phyloP scores from a whole-genome alignment of 148 eudicot species.

The Pharnaceum exiguum region DNA sequence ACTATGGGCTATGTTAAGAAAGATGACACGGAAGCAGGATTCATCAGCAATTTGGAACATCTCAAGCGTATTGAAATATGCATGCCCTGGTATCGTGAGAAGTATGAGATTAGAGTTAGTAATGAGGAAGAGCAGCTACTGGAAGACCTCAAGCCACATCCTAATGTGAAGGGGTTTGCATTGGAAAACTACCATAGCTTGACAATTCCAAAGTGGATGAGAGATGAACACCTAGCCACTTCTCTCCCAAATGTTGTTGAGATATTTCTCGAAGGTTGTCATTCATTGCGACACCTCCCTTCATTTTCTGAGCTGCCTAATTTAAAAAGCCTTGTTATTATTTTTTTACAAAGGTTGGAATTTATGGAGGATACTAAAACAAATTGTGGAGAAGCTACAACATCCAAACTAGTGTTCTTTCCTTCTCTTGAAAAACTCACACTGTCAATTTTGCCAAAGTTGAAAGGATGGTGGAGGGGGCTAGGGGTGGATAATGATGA shows the following conservation, averaged over 20 bases:
- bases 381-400: too few relatives aligned
- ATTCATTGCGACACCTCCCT: not conserved
- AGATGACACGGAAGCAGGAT: not conserved
- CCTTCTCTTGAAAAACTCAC: not conserved
- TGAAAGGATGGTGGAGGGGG: not conserved
- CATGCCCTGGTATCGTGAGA: not conserved
- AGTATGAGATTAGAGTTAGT: not conserved
- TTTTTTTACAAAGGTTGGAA: not conserved
- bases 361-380: not conserved
- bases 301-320: not conserved
- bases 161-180: not conserved
- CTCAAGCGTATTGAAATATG: not conserved
- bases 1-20: not conserved
- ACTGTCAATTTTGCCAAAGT: not conserved
- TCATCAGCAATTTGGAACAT: not conserved
- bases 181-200: not conserved
- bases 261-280: not conserved
- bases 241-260: not conserved
- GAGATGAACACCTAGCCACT: not conserved
- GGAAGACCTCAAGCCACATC: slow-evolving; percentile 1
- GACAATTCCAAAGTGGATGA: not conserved
- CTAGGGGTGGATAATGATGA: not conserved
- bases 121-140: not conserved
- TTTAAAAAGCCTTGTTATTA: not conserved
- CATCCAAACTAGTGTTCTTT: not conserved